Evolutionary conservation across 2,329 filamentous ascomycete species (phyloP).

Genomic region (Parascedosporium putredinis): DNA sequence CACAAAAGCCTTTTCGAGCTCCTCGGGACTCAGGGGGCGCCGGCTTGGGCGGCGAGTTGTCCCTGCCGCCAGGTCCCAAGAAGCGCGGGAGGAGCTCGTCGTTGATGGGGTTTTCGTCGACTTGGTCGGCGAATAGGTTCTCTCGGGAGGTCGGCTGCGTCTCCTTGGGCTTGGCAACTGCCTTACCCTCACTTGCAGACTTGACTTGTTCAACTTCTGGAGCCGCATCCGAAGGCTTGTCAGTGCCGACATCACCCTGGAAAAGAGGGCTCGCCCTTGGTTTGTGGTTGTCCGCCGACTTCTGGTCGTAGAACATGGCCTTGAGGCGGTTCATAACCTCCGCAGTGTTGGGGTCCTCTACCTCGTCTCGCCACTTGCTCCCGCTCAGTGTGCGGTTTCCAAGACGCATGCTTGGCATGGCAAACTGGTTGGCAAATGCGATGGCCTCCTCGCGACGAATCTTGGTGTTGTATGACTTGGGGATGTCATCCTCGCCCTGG

Average conservation of each 20-base stretch:
- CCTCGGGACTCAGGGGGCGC: conserved; percentile 51
- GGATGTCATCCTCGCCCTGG: conserved; percentile 31
- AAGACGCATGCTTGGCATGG: conserved; percentile 49
- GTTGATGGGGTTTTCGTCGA: conserved; percentile 1
- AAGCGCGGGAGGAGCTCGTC: conserved; percentile 24
- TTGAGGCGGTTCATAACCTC: conserved; percentile 14
- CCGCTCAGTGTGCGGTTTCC: conserved; percentile 32
- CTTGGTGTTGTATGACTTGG: conserved; percentile 51
- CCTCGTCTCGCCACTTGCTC: conserved; percentile 12
- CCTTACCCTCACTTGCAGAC: background rate
- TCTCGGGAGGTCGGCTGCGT: background rate
- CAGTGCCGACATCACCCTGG: background rate
- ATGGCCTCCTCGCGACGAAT: conserved; percentile 57
- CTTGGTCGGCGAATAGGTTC: background rate
- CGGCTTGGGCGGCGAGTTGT: conserved; percentile 19
- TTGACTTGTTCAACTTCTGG: background rate
- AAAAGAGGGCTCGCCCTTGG: background rate
- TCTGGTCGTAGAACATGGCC: conserved; percentile 7
- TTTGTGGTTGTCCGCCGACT: conserved; percentile 11
- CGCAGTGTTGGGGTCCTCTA: conserved; percentile 18
- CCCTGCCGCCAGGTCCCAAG: conserved; percentile 33
- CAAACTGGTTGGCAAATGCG: conserved; percentile 59
- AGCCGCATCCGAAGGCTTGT: background rate
- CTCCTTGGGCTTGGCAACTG: background rate
- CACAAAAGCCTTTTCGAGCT: conserved; percentile 46